Conservation (phyloP, 352 stramenopile species). For the Phytophthora vignae region DNA sequence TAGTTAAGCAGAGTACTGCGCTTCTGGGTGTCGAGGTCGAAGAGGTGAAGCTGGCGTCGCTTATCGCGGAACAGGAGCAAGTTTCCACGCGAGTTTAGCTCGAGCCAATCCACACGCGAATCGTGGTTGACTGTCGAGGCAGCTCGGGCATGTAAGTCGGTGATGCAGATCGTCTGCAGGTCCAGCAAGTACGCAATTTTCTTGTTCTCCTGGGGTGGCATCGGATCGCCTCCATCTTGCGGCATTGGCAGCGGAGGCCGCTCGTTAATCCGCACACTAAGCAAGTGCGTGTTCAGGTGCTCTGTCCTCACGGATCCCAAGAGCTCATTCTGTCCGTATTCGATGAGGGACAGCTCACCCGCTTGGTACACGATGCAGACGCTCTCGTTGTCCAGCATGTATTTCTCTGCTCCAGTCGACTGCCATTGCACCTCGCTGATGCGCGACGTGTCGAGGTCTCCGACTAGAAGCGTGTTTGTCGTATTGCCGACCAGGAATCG, state of each 20-base stretch:
- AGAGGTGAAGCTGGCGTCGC: constrained; percentile 91
- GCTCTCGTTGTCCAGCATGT: constrained; percentile 94
- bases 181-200: constrained; percentile 96
- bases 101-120: constrained; percentile 94
- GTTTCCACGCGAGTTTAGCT: constrained; percentile 92
- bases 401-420: constrained; percentile 91
- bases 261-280: constrained; percentile 95
- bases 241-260: constrained; percentile 42
- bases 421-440: constrained; percentile 94
- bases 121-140: constrained; percentile 93
- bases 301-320: constrained; percentile 92
- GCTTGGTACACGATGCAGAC: constrained; percentile 93
- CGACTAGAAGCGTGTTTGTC: constrained; percentile 92
- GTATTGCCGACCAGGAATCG: constrained; percentile 93
- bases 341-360: constrained; percentile 93
- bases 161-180: constrained; percentile 92
- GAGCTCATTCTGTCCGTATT: constrained; percentile 95
- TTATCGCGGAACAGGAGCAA: constrained; percentile 95
- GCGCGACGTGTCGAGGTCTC: constrained; percentile 92
- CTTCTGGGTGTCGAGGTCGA: constrained; percentile 90
- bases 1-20: constrained; percentile 93
- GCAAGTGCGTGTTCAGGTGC: constrained; percentile 91
- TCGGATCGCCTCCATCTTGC: constrained; percentile 34
- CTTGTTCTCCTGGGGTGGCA: constrained; percentile 83
- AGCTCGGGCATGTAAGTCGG: constrained; percentile 79